Percentiles rank a stretch among this genome's conserved stretches.
These are phyloP conservation scores for Bonia amplexicaulis DNA, from an alignment of 176 grass and related monocot species.

Conservation along the genomic window DNA sequence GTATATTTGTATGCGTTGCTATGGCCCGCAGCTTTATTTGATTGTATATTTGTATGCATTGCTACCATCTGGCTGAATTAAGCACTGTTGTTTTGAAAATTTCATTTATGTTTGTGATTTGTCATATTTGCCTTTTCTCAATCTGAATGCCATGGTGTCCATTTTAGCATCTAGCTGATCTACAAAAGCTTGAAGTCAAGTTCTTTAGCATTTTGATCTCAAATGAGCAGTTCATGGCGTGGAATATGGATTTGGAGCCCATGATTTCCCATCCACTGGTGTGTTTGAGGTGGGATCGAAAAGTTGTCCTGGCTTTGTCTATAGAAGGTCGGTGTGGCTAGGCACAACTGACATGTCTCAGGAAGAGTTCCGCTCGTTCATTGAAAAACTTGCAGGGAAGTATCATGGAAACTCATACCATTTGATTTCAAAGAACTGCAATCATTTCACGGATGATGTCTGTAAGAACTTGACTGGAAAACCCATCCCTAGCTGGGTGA, in stretches of 20 bases:
- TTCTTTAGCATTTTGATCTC: not conserved
- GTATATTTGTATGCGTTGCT: too few relatives aligned
- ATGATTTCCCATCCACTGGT: slow-evolving; percentile 78
- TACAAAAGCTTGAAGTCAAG: not conserved
- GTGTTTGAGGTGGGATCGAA: slow-evolving; percentile 94
- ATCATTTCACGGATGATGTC: slow-evolving; percentile 92
- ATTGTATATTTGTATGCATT: not conserved
- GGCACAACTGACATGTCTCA: slow-evolving; percentile 71
- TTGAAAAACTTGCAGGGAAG: slow-evolving; percentile 70
- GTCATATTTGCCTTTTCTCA: not conserved
- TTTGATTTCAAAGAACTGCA: slow-evolving; percentile 96
- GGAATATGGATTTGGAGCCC: slow-evolving; percentile 96
- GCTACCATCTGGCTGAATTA: not conserved
- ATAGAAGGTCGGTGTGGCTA: slow-evolving; percentile 79
- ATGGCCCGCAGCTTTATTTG: too few relatives aligned
- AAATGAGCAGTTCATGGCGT: slow-evolving; percentile 71
- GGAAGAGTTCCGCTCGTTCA: slow-evolving; percentile 71
- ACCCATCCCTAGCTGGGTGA: slow-evolving; percentile 91
- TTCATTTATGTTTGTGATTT: not conserved
- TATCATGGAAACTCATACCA: slow-evolving; percentile 89
- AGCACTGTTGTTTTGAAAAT: not conserved
- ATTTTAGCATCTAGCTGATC: not conserved
- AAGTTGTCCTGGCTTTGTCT: slow-evolving; percentile 83
- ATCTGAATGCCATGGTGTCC: not conserved
- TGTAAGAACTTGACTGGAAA: slow-evolving; percentile 80